Evolutionary conservation across 2,329 filamentous ascomycete genomes (phyloP).

Genomic region (Pseudofabraea citricarpa): DNA sequence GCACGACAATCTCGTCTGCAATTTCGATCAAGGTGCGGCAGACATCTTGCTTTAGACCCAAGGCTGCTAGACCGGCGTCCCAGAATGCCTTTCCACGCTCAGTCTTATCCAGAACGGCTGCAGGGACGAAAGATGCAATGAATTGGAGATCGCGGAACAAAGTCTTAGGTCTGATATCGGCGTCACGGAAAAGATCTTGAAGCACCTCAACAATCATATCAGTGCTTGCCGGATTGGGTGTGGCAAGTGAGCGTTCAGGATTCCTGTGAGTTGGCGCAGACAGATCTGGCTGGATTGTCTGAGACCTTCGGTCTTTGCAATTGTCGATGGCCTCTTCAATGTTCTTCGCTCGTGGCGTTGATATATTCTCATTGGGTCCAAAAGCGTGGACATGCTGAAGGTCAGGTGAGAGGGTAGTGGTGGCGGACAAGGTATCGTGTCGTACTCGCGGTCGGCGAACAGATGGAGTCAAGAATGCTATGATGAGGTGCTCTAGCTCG

Average conservation of each 20-base stretch:
- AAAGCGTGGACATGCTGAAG: slow-evolving; percentile 24
- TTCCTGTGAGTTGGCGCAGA: slow-evolving; percentile 65
- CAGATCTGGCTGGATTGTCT: slow-evolving; percentile 46
- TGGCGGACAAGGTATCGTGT: slow-evolving; percentile 20
- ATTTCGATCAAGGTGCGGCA: slow-evolving; percentile 67
- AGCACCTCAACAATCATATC: slow-evolving; percentile 60
- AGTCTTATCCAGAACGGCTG: slow-evolving; percentile 54
- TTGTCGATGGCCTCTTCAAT: slow-evolving; percentile 67
- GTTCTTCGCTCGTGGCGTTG: slow-evolving; percentile 36
- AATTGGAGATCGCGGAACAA: slow-evolving; percentile 79
- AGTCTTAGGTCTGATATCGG: slow-evolving; percentile 69
- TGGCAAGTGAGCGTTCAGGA: slow-evolving; percentile 66
- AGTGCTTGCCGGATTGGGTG: slow-evolving; percentile 27
- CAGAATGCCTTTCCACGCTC: slow-evolving; percentile 71
- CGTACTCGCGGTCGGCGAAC: slow-evolving; percentile 21
- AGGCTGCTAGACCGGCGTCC: slow-evolving; percentile 79
- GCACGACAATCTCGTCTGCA: slow-evolving; percentile 61
- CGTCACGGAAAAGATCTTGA: slow-evolving; percentile 61
- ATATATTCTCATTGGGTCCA: slow-evolving; percentile 18
- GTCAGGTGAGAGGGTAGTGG: slow-evolving; percentile 53
- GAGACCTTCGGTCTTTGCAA: slow-evolving; percentile 62
- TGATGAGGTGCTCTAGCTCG: slow-evolving; percentile 77
- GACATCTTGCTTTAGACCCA: slow-evolving; percentile 86
- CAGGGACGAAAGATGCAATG: slow-evolving; percentile 61
- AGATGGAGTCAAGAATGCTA: slow-evolving; percentile 63